Evolutionary conservation across 768 basidiomycete genomes (phyloP).

Genomic region (Epithele typhae): DNA sequence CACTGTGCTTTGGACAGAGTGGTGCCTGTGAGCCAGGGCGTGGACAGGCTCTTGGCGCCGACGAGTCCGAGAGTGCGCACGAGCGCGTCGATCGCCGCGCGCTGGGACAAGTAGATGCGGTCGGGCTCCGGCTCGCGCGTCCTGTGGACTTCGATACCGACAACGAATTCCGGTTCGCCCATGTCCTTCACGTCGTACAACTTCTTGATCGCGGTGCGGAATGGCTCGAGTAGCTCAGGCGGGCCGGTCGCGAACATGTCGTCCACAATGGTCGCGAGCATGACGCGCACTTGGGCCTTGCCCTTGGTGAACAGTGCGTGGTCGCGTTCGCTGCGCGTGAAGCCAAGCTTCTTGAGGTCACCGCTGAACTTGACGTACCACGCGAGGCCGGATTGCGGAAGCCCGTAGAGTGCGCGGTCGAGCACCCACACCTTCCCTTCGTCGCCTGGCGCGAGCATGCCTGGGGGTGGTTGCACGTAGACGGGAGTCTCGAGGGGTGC

Average conservation of each 20-base stretch:
- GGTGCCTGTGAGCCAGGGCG: no score
- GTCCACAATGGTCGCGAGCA: conserved; percentile 16
- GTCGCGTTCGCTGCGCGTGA: conserved; percentile 5
- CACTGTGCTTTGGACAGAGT: background rate
- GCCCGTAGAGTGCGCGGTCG: conserved; percentile 14
- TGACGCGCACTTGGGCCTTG: background rate
- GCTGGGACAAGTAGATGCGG: no score
- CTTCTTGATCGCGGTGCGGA: no score
- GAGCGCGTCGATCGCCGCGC: no score
- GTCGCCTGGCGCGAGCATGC: conserved; percentile 8
- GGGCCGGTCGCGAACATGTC: conserved; percentile 1
- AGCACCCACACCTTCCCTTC: conserved; percentile 11
- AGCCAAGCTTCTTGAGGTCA: conserved; percentile 8
- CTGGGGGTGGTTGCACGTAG: conserved; percentile 32
- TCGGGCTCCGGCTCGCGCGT: no score
- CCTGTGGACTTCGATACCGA: no score
- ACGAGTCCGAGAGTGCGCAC: no score
- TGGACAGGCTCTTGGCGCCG: no score
- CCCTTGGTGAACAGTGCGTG: conserved; percentile 3
- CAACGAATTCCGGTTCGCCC: no score
- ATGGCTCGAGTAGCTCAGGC: background rate
- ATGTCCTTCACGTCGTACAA: no score
- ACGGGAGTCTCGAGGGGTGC: conserved; percentile 28
- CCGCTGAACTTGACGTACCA: conserved; percentile 14
- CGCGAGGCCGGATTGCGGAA: conserved; percentile 16